A percentile compares a stretch with the other conserved stretches of the same genome.
Conservation (phyloP, 1,139 yeast species). For the Lodderomyces pseudojiufengensis region DNA sequence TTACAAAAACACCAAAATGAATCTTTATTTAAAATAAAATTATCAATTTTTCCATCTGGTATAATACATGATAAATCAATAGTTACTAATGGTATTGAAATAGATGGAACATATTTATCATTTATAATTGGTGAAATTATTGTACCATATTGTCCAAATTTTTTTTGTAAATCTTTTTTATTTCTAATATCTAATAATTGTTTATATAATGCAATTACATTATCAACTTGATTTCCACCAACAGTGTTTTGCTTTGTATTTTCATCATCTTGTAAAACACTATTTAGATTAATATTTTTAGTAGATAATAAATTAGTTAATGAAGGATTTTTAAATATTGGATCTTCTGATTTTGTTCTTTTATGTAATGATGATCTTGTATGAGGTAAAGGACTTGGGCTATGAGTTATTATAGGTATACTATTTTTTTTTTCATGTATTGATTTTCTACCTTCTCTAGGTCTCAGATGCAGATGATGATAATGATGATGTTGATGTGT, state of each 20-base stretch:
- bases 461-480: constrained; percentile 3
- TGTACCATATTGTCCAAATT: constrained; percentile 15
- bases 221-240: constrained; percentile 15
- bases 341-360: constrained; percentile 9
- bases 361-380: constrained; percentile 3
- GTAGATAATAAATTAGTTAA: constrained; percentile 10
- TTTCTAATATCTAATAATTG: constrained; percentile 35
- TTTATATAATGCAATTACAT: constrained; percentile 31
- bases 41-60: constrained; percentile 43
- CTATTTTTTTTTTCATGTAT: constrained; percentile 13
- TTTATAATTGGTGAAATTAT: constrained; percentile 38
- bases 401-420: constrained; percentile 6
- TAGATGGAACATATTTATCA: constrained; percentile 40
- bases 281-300: constrained; percentile 13
- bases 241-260: constrained; percentile 1
- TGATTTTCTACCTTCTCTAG: constrained; percentile 10
- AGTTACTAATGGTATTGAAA: constrained; percentile 34
- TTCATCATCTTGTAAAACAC: constrained; percentile 8
- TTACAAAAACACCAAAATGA: constrained; percentile 51
- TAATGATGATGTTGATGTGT: neutral
- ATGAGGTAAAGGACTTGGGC: constrained; percentile 13
- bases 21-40: constrained; percentile 34
- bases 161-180: constrained; percentile 24
- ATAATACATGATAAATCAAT: constrained; percentile 34
- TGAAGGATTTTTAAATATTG: constrained; percentile 8